Base-by-base conservation (phyloP, 495 filamentous ascomycete genomes). In the Lophiotrema nucula region DNA sequence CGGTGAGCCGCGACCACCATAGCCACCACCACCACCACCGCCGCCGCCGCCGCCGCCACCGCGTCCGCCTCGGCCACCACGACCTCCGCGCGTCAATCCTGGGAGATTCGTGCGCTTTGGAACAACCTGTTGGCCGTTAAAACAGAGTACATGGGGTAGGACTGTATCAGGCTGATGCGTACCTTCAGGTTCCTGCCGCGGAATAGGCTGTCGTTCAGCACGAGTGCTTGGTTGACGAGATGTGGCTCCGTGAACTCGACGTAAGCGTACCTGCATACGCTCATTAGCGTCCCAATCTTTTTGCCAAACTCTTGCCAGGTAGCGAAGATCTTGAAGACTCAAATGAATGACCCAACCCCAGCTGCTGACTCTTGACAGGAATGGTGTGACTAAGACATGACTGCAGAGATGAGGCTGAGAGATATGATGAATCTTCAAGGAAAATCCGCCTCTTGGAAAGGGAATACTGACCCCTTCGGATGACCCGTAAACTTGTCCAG, bases 21-120 rank as follows among this genome's bases (percentile, higher is more conserved):
- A 76, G 60, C 53, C 27, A 3, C 79, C 77, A 55, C 79, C 73
- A 13, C 83, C 76, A 12, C 72, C 72, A 47, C 73, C 60, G 41
- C 69, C 61, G 33, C 64, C 46, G 45, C 62, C 63, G 33, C 51
- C 66, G 46, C 71, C 76, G 37, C 85, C 83, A 47, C 90, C 83
- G 56, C 88, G 79, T 50, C 86, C 82, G 27, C 91, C 76, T 18
- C 92, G 85, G 47, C 88, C 81, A 26, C 88, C 88, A 25, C 91
- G 83, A 60, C 85, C 81, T 31, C 85, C 80, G 41, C 70, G 60
- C 16, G 77, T 84, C 89, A 97, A 89, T 58, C 95, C 95, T 0
- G 95, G 95, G 38, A 99, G 75, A 70, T 99, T 99, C 47, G 95
- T 99, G 37, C 95, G 87, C 74, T 99, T 99, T 3, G 95, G 95